These are phyloP conservation scores for Chlamydomonas sphaeroides DNA, from an alignment of 139 green algal species.

Conservation along the genomic window DNA sequence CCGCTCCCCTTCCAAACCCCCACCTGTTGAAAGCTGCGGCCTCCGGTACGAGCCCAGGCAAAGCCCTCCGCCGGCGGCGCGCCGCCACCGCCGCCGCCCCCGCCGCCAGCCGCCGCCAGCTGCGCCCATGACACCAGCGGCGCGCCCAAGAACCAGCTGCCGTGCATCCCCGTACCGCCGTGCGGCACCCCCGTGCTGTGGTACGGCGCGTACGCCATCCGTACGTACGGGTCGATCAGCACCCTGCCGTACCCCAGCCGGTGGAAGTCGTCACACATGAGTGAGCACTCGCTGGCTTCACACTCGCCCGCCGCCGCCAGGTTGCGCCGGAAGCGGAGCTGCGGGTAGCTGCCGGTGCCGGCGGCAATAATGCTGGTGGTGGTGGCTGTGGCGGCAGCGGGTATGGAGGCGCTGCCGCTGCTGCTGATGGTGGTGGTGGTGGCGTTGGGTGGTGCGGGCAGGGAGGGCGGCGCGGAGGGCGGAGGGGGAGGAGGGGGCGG, in stretches of 20 bases:
- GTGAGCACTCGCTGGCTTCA: slow-evolving; percentile 62
- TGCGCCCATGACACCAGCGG: neutral
- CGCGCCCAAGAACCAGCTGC: neutral
- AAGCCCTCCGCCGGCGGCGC: neutral
- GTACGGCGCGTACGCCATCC: slow-evolving; percentile 56
- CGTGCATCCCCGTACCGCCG: slow-evolving; percentile 7
- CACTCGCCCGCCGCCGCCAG: slow-evolving; percentile 48
- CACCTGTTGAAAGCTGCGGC: too few species aligned
- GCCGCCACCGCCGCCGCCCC: too few species aligned
- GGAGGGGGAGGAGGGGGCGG: neutral
- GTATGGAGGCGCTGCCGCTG: too few species aligned
- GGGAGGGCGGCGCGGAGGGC: neutral
- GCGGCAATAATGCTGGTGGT: too few species aligned
- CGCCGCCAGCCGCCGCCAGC: too few species aligned
- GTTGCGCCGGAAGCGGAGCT: slow-evolving; percentile 10
- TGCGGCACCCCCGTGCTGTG: slow-evolving; percentile 15
- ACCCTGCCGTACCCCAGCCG: slow-evolving; percentile 55
- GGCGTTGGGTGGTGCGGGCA: too few species aligned
- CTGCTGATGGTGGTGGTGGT: too few species aligned
- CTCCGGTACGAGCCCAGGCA: too few species aligned
- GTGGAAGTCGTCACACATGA: slow-evolving; percentile 70
- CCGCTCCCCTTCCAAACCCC: too few species aligned
- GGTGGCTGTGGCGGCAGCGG: neutral
- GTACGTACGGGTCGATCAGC: slow-evolving; percentile 68
- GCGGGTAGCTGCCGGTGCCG: neutral